Conservation (phyloP, 2,329 filamentous ascomycete species). For the Fusarium fujikuroi region DNA sequence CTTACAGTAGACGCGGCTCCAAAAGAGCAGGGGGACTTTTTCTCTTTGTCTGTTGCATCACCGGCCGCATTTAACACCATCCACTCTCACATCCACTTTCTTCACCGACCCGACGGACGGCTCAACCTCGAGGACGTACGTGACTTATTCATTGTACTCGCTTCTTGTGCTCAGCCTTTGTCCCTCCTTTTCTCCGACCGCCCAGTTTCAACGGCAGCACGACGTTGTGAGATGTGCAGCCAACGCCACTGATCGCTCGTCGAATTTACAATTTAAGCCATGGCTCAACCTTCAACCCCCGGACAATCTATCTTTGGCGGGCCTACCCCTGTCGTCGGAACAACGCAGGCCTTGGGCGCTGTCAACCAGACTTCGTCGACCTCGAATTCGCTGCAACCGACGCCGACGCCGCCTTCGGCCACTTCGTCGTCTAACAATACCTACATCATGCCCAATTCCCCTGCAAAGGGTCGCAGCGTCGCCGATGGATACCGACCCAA, state of each 20-base stretch:
- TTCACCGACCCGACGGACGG: conserved; percentile 40
- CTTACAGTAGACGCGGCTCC: conserved; percentile 15
- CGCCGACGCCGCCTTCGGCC: conserved; percentile 40
- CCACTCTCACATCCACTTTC: conserved; percentile 26
- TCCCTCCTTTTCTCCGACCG: not conserved
- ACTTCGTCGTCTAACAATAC: conserved; percentile 74
- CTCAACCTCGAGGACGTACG: conserved; percentile 21
- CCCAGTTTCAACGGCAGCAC: conserved; percentile 5
- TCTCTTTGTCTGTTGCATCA: conserved; percentile 23
- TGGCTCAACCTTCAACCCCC: conserved; percentile 60
- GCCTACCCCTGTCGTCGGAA: conserved; percentile 45
- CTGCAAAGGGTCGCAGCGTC: conserved; percentile 71
- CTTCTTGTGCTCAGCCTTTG: not conserved
- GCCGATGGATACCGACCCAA: conserved; percentile 85
- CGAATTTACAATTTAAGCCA: conserved; percentile 45
- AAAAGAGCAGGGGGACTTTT: conserved; percentile 32
- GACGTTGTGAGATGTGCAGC: conserved; percentile 37
- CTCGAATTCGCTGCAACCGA: conserved; percentile 42
- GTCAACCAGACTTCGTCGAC: conserved; percentile 44
- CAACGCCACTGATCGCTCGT: conserved; percentile 36
- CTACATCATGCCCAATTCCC: conserved; percentile 91
- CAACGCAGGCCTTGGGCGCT: conserved; percentile 39
- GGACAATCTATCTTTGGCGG: conserved; percentile 62
- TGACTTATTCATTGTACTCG: not conserved
- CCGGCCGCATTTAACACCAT: conserved; percentile 33